Conservation (phyloP, 805 yeast species). For the Candida nonsorbophila region DNA sequence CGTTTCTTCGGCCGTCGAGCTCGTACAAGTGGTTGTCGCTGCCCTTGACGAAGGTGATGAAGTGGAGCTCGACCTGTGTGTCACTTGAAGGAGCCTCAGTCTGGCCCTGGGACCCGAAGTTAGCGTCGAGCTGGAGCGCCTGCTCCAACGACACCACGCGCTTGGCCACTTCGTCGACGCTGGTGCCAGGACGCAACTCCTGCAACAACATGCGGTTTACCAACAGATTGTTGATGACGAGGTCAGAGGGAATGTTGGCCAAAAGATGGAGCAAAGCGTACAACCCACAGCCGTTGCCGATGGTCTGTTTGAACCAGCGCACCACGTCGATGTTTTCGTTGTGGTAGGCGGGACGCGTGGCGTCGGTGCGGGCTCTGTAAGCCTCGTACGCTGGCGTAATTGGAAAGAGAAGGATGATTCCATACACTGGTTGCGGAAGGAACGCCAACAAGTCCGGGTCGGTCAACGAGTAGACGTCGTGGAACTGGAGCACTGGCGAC, state of each 20-base stretch:
- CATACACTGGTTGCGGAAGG: constrained; percentile 75
- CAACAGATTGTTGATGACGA: constrained; percentile 35
- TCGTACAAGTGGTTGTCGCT: constrained; percentile 63
- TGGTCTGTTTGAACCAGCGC: constrained; percentile 81
- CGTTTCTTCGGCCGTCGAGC: constrained; percentile 81
- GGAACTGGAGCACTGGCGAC: constrained; percentile 52
- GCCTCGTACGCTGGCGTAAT: constrained; percentile 57
- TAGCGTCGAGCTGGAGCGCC: constrained; percentile 34
- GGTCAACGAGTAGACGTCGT: constrained; percentile 79
- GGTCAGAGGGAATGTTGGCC: constrained; percentile 41
- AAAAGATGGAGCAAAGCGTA: constrained; percentile 73
- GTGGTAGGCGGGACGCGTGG: constrained; percentile 8
- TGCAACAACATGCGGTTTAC: constrained; percentile 15
- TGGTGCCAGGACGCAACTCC: constrained; percentile 3
- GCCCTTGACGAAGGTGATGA: constrained; percentile 63
- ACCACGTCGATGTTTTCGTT: constrained; percentile 30
- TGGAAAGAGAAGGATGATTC: constrained; percentile 80
- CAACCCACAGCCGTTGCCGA: constrained; percentile 88
- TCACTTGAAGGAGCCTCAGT: constrained; percentile 63
- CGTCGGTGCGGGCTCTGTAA: constrained; percentile 40
- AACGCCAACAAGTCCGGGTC: constrained; percentile 79
- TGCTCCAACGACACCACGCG: constrained; percentile 44
- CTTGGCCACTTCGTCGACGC: constrained; percentile 31
- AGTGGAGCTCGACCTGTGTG: constrained; percentile 58
- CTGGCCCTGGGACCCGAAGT: constrained; percentile 51